phyloP scores from a whole-genome alignment of 371 early-diverging fungal genomes.

The Rhizopus delemar region DNA sequence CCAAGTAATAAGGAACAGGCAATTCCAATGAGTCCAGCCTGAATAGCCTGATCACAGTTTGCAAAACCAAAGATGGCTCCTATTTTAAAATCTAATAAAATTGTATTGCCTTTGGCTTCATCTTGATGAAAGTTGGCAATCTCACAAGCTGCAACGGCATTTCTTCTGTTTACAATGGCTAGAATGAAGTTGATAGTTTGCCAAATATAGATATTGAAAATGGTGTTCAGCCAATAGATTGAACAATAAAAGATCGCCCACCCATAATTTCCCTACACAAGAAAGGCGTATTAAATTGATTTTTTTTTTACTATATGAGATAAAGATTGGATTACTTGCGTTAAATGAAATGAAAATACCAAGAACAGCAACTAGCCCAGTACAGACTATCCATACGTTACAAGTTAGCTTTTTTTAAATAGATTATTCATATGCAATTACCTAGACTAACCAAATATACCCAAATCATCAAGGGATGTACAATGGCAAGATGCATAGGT shows the following conservation, averaged over 20 bases:
- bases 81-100: slow-evolving; percentile 41
- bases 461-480: slow-evolving; percentile 39
- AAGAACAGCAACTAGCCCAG: slow-evolving; percentile 38
- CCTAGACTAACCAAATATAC: slow-evolving; percentile 37
- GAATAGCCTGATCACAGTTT: slow-evolving; percentile 45
- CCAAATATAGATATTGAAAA: slow-evolving; percentile 36
- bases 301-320: not conserved
- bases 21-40: slow-evolving; percentile 45
- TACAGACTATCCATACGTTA: slow-evolving; percentile 22
- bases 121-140: slow-evolving; percentile 25
- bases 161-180: slow-evolving; percentile 36
- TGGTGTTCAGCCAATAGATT: slow-evolving; percentile 39
- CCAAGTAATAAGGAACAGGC: slow-evolving; percentile 43
- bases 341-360: slow-evolving; percentile 36
- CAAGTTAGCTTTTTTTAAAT: not conserved
- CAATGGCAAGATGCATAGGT: slow-evolving; percentile 42
- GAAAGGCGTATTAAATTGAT: slow-evolving; percentile 4
- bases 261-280: slow-evolving; percentile 35
- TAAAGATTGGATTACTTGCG: slow-evolving; percentile 22
- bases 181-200: slow-evolving; percentile 38
- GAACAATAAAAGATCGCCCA: slow-evolving; percentile 40
- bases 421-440: slow-evolving; percentile 12
- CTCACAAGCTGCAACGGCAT: slow-evolving; percentile 33
- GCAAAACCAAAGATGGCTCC: slow-evolving; percentile 47
- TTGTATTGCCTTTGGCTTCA: slow-evolving; percentile 24